phyloP scores from a whole-genome alignment of 1,284 basidiomycete species.

The Coniferiporia weirii region DNA sequence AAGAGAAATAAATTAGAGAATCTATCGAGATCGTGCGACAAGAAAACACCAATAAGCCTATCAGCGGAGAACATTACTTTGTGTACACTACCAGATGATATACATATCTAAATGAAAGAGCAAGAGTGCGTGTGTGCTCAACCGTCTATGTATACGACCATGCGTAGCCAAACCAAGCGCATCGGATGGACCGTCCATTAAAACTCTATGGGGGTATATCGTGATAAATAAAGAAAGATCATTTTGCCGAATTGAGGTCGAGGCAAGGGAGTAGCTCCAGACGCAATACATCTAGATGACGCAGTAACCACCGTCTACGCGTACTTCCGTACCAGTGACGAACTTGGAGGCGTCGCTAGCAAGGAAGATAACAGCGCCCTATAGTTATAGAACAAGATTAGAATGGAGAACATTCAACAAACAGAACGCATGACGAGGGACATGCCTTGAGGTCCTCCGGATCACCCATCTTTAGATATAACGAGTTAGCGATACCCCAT shows the following conservation, averaged over 20 bases:
- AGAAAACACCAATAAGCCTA: neutral
- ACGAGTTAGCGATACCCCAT: conserved; percentile 7
- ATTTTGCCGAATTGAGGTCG: neutral
- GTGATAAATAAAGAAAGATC: neutral
- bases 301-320: conserved; percentile 85
- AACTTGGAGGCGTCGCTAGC: conserved; percentile 82
- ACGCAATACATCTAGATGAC: conserved; percentile 39
- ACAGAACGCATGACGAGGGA: conserved; percentile 17
- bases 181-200: neutral
- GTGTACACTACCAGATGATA: conserved; percentile 1
- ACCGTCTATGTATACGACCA: neutral
- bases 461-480: conserved; percentile 58
- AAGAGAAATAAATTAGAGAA: conserved; percentile 5
- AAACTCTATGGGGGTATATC: neutral
- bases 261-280: neutral
- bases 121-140: neutral
- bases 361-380: conserved; percentile 83
- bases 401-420: neutral
- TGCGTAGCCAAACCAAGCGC: neutral
- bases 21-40: neutral
- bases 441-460: conserved; percentile 69
- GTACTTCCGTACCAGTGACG: conserved; percentile 81
- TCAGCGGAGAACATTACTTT: neutral
- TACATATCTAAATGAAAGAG: neutral
- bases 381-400: conserved; percentile 10